These are phyloP conservation scores for Botrytis aclada DNA, from an alignment of 2,329 filamentous ascomycete species.

Conservation along the genomic window DNA sequence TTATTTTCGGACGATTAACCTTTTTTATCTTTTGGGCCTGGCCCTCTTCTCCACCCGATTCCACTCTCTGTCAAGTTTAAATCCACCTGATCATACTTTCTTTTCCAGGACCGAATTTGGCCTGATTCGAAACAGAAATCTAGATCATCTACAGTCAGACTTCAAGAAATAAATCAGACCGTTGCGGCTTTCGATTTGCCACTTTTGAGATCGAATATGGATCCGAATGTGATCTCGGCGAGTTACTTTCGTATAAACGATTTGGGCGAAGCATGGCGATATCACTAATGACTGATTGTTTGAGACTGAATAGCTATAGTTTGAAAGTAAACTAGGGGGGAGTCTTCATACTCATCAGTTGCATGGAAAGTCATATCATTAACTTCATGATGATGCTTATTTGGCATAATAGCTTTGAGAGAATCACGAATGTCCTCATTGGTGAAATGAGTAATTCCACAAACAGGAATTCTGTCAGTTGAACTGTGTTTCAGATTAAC, in stretches of 20 bases:
- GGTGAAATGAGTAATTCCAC: conserved; percentile 29
- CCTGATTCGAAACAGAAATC: too few relatives aligned
- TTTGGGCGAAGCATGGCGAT: conserved; percentile 28
- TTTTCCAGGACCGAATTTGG: neutral
- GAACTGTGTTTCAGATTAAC: neutral
- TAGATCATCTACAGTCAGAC: neutral
- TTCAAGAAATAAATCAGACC: neutral
- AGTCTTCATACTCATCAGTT: conserved; percentile 29
- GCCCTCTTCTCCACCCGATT: neutral
- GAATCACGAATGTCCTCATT: conserved; percentile 26
- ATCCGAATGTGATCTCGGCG: conserved; percentile 25
- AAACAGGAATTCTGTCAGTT: conserved; percentile 22
- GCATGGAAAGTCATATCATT: conserved; percentile 32
- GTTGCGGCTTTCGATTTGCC: conserved; percentile 21
- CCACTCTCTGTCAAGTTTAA: neutral
- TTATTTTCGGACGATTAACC: neutral
- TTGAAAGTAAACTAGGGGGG: neutral
- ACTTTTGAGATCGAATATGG: conserved; percentile 33
- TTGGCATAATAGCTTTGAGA: conserved; percentile 27
- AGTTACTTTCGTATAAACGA: conserved; percentile 31
- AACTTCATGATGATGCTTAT: conserved; percentile 23
- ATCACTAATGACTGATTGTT: conserved; percentile 32
- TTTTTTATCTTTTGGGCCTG: neutral
- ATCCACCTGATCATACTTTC: neutral
- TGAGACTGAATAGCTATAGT: conserved; percentile 16